Evolutionary conservation across 805 yeast genomes (phyloP), one percentile per base, ranked within the genome.

Genomic region (Starmerella apis): DNA sequence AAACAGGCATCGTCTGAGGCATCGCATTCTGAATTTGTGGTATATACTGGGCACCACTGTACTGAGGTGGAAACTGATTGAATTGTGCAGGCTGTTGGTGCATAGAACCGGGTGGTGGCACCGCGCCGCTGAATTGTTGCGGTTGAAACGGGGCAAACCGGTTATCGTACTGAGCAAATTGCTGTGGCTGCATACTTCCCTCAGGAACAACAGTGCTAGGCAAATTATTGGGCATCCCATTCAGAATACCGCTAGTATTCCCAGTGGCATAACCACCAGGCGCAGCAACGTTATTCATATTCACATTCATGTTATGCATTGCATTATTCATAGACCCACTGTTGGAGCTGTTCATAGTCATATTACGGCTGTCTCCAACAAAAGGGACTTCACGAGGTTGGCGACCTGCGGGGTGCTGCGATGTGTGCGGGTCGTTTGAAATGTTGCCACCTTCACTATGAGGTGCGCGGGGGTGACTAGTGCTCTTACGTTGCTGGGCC

Each of bases 401-500:
- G 3, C 31, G 31, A 31, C 43, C 31, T 20, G 25, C 27, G 18
- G 27, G 27, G 27, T 37, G 41, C 18, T 37, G 41, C 27, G 27
- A 22, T 18, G 27, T 23, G 41, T 23, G 41, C n/a, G 41, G 41
- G 41, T 37, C 43, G 43, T 24, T 23, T 14, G 31, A 16, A 25
- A 19, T 38, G 11, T 24, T 38, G 31, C 30, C 31, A 22, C 31
- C 43, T 19, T 27, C 44, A 32, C 44, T 20, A 28, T 41, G 22
- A 16, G 44, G 33, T 7, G 24, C 44, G 44, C 44, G 44, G 44
- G 25, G 44, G 33, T 35, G 27, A 28, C 38, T 24, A 16, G 36
- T 25, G n/a, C 47, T 4, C 14, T 52, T 28, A 18, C 56, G 49
- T 20, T 50, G 54, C 46, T 54, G 59, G n/a, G 79, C 86, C 62